Evolutionary conservation across 352 stramenopile genomes (phyloP).

Genomic region (Globisporangium orthogonon): DNA sequence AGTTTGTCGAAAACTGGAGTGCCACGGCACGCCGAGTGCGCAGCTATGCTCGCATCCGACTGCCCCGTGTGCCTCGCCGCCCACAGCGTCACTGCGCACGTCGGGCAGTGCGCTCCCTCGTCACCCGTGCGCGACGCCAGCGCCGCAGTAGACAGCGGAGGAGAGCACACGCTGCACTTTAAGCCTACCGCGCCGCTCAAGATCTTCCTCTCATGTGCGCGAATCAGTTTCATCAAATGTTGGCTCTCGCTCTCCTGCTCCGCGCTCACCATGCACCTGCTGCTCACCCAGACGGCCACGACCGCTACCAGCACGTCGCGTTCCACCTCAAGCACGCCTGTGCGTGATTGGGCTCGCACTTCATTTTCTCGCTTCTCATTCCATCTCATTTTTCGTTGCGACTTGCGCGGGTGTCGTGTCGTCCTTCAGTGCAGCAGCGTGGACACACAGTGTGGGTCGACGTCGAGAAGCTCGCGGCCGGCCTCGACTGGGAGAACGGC

Average conservation of each 20-base stretch:
- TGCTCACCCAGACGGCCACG: constrained; percentile 45
- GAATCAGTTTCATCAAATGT: constrained; percentile 3
- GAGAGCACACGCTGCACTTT: constrained; percentile 26
- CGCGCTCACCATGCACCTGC: neutral
- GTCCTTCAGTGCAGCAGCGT: constrained; percentile 39
- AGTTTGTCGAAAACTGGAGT: no score
- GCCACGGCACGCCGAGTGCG: no score
- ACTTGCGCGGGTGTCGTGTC: neutral
- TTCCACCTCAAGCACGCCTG: constrained; percentile 61
- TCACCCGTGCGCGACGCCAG: neutral
- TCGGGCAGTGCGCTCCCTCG: neutral
- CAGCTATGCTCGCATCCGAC: neutral
- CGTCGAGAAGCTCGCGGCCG: constrained; percentile 56
- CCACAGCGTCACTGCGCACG: constrained; percentile 3
- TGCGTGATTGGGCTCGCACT: constrained; percentile 14
- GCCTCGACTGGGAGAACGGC: constrained; percentile 72
- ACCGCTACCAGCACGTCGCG: constrained; percentile 62
- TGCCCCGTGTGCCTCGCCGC: constrained; percentile 13
- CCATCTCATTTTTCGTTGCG: neutral
- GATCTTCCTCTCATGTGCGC: constrained; percentile 71
- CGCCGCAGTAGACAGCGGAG: no score
- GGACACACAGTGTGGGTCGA: constrained; percentile 71
- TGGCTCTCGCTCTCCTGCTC: neutral
- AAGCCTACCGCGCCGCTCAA: constrained; percentile 41
- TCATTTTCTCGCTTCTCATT: neutral